These are phyloP conservation scores for Boletus fagicola DNA, from an alignment of 768 basidiomycete genomes.

Conservation along the genomic window DNA sequence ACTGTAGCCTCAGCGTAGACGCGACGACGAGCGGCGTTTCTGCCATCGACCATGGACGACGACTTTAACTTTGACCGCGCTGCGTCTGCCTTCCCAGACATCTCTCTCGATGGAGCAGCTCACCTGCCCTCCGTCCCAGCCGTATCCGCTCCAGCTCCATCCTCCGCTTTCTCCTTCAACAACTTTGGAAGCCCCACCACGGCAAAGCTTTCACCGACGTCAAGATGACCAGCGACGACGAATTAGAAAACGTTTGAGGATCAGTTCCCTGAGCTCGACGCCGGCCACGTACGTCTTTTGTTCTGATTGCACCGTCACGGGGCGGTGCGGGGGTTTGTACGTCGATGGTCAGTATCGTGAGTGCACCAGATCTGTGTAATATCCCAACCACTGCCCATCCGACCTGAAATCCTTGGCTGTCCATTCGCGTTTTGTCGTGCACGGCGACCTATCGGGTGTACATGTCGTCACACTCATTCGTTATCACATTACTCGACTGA, in stretches of 20 bases:
- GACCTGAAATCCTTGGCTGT: slow-evolving; percentile 1
- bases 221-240: slow-evolving; percentile 81
- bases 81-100: slow-evolving; percentile 83
- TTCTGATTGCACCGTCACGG: not conserved
- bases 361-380: no score
- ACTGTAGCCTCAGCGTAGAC: no score
- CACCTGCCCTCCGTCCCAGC: slow-evolving; percentile 49
- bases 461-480: not conserved
- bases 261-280: slow-evolving; percentile 80
- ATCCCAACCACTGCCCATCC: no score
- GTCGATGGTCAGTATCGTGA: no score
- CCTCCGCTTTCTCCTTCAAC: slow-evolving; percentile 62
- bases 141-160: slow-evolving; percentile 29
- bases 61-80: slow-evolving; percentile 80
- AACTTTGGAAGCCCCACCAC: slow-evolving; percentile 55
- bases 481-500: not conserved
- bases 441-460: slow-evolving; percentile 23
- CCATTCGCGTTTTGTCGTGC: slow-evolving; percentile 17
- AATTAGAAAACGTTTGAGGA: slow-evolving; percentile 82
- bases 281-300: slow-evolving; percentile 39
- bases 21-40: not conserved
- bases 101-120: slow-evolving; percentile 65
- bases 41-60: slow-evolving; percentile 23
- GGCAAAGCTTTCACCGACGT: slow-evolving; percentile 49
- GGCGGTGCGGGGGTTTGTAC: no score